Evolutionary conservation across 352 stramenopile genomes (phyloP), one percentile per base, ranked within the genome.

Genomic region (Pythium phragmitis): DNA sequence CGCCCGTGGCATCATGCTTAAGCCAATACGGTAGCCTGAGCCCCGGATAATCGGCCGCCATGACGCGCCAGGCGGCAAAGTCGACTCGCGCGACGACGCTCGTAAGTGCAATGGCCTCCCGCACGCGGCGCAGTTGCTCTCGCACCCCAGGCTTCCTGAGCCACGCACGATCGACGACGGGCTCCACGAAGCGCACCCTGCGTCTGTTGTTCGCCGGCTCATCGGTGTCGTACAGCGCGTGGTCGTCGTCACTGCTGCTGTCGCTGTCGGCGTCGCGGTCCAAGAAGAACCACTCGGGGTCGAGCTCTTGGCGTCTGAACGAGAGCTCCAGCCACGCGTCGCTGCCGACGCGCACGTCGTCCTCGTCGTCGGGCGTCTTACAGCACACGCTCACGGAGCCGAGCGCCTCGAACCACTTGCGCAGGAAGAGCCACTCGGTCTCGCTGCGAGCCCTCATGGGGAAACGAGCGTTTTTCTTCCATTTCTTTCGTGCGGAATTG

Each of bases 71-170:
- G 16, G 16, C 30, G 7, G 36, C 17, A 30, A 47, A 53, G 42
- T 62, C 43, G 45, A 36, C n/a, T 45, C 46, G 26, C n/a, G 45
- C 57, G 7, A 63, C 57, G 33, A 63, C 5, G 34, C 33, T 56
- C 23, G 57, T 49, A 45, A 55, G 19, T 4, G 45, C 23, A 19
- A 62, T 62, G 4, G 56, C 56, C 19, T 62, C 56, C 8, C 28
- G 79, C 26, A 39, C 80, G 17, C 36, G 5, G 16, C 33, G 11
- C 7, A 45, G 33, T 7, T 19, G 51, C n/a, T 28, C 33, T 5
- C n/a, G 33, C 7, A 57, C 51, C 7, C 11, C 23, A 3, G 52
- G 36, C 34, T 59, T 59, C 9, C 21, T 21, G 36, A 59, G 7
- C 36, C 52, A 59, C 12, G 26, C 26, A 30, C 26, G 1, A 30